Evolutionary conservation across 495 filamentous ascomycete species (phyloP).

Genomic region (Aspergillus saccharolyticus): DNA sequence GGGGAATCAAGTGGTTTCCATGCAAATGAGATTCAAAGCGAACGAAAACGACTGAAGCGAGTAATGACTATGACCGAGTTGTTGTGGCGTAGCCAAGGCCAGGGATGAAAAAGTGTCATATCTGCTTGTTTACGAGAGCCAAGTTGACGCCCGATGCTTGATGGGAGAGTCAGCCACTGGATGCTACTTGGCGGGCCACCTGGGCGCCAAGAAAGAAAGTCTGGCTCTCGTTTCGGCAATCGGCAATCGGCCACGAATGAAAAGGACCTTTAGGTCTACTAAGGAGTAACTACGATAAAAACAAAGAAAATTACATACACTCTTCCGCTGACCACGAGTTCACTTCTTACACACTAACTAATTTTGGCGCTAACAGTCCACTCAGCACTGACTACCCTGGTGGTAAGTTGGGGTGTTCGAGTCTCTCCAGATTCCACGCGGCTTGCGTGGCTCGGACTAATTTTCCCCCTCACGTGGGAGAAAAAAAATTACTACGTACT

Average conservation of each 20-base stretch:
- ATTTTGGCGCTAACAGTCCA: background rate
- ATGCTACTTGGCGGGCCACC: too few relatives aligned
- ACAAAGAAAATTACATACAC: too few relatives aligned
- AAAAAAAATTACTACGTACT: too few relatives aligned
- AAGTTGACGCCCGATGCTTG: background rate
- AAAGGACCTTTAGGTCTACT: too few relatives aligned
- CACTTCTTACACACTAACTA: background rate
- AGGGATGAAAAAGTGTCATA: background rate
- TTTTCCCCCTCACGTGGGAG: background rate
- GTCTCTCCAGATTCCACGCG: background rate
- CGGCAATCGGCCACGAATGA: background rate
- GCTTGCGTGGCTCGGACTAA: background rate
- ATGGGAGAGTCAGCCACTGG: too few relatives aligned
- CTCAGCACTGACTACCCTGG: background rate
- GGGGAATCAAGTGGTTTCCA: too few relatives aligned
- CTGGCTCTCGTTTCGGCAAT: background rate
- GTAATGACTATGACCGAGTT: background rate
- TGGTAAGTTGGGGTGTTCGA: background rate
- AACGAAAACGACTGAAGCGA: background rate
- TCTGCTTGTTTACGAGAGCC: background rate
- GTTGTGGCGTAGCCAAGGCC: background rate
- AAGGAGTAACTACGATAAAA: too few relatives aligned
- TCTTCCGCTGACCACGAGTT: background rate
- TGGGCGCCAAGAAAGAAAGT: background rate
- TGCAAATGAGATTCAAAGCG: background rate